Evolutionary conservation across 176 grass and related monocot genomes (phyloP).

Genomic region (Eleusine indica): DNA sequence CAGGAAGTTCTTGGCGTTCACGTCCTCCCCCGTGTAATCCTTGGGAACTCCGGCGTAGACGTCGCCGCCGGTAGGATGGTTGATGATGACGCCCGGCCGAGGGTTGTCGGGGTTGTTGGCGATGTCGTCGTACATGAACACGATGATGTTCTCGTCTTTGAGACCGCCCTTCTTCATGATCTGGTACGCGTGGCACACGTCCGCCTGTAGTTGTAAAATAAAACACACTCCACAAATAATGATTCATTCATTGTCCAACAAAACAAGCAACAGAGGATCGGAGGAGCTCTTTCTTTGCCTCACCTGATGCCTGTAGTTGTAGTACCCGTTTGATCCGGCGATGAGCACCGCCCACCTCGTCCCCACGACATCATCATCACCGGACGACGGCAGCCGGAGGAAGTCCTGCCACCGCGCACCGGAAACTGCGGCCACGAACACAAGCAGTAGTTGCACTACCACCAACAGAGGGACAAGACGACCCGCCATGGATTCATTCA

Average conservation of each 20-base stretch:
- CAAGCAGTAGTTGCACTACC: neutral
- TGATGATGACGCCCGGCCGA: conserved; percentile 69
- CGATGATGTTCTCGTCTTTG: conserved; percentile 81
- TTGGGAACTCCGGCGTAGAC: conserved; percentile 90
- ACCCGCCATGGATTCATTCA: conserved; percentile 30
- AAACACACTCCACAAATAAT: no score
- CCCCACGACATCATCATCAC: conserved; percentile 14
- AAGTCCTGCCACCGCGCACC: conserved; percentile 36
- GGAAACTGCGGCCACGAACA: conserved; percentile 10
- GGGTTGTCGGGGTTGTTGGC: conserved; percentile 67
- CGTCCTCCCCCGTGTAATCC: conserved; percentile 78
- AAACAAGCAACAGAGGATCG: no score
- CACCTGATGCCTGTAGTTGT: conserved; percentile 87
- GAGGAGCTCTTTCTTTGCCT: neutral
- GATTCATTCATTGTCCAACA: no score
- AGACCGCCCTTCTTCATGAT: conserved; percentile 79
- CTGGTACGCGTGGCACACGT: conserved; percentile 88
- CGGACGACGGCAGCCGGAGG: conserved; percentile 62
- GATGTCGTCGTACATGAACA: conserved; percentile 95
- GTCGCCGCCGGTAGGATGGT: conserved; percentile 63
- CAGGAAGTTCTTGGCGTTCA: conserved; percentile 70
- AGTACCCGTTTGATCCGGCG: conserved; percentile 68
- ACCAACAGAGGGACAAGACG: neutral
- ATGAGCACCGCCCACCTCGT: conserved; percentile 87
- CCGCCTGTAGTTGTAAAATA: conserved; percentile 19